These are phyloP conservation scores for Coemansia sp. DNA, from an alignment of 192 early-diverging fungal species.

Conservation along the genomic window DNA sequence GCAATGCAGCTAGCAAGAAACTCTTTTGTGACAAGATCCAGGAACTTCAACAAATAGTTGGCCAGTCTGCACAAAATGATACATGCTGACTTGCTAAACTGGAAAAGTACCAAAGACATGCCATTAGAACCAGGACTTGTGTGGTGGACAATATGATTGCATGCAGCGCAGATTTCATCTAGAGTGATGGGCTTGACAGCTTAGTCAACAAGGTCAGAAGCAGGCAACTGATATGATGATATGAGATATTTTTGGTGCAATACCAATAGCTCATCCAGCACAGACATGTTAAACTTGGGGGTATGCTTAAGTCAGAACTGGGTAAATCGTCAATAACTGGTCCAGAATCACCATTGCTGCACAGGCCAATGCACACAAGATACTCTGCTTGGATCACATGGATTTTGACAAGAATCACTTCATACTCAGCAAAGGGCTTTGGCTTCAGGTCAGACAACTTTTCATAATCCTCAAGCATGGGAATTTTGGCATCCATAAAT, in stretches of 20 bases:
- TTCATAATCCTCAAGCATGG: no score
- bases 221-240: background rate
- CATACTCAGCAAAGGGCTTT: no score
- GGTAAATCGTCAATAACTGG: no score
- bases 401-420: no score
- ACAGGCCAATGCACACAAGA: no score
- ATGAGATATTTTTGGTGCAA: background rate
- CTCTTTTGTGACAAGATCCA: background rate
- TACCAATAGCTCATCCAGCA: no score
- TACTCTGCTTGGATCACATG: no score
- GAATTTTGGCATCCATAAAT: no score
- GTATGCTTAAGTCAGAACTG: no score
- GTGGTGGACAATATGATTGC: background rate
- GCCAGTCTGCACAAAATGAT: background rate
- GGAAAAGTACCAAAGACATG: background rate
- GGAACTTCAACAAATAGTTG: background rate
- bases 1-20: background rate
- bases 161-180: background rate
- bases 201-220: background rate
- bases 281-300: no score
- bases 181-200: background rate
- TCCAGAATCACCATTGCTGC: no score
- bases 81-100: background rate
- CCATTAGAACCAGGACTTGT: background rate
- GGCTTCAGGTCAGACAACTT: no score